A percentile compares a stretch with the other conserved stretches of the same genome.
Evolutionary conservation across 306 rosid genomes (phyloP).

Genomic region (Canavalia ensiformis): DNA sequence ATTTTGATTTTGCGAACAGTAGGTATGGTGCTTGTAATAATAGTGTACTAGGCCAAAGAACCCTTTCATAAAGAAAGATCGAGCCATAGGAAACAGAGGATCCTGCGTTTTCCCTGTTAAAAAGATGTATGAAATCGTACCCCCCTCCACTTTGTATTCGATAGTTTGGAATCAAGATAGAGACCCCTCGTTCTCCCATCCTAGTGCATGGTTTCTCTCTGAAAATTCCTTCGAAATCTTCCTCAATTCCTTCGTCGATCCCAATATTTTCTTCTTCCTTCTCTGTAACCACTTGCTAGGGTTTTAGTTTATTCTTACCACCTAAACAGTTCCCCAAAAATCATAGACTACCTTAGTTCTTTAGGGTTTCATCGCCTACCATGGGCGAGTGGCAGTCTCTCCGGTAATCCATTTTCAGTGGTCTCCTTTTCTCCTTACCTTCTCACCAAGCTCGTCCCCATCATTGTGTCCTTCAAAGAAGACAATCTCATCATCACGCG

Average conservation of each 20-base stretch:
- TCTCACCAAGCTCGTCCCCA: slow-evolving; percentile 89
- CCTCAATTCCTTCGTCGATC: slow-evolving; percentile 33
- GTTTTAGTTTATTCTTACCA: slow-evolving; percentile 22
- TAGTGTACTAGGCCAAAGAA: too few relatives aligned
- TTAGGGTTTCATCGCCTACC: slow-evolving; percentile 51
- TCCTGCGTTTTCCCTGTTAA: too few relatives aligned
- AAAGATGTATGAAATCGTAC: too few relatives aligned
- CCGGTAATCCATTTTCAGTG: slow-evolving; percentile 75
- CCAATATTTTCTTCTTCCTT: not conserved
- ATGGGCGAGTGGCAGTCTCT: slow-evolving; percentile 92
- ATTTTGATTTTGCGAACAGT: too few relatives aligned
- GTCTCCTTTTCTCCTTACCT: slow-evolving; percentile 93
- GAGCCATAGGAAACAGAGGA: too few relatives aligned
- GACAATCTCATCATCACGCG: slow-evolving; percentile 78
- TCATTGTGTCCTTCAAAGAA: slow-evolving; percentile 86
- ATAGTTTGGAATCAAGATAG: too few relatives aligned
- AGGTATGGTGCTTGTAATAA: too few relatives aligned
- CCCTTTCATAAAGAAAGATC: too few relatives aligned
- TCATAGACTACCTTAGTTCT: not conserved
- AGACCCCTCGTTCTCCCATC: slow-evolving; percentile 2
- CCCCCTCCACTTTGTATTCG: too few relatives aligned
- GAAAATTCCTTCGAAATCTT: not conserved
- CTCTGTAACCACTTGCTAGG: slow-evolving; percentile 43
- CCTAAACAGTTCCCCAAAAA: not conserved
- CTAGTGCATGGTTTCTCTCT: slow-evolving; percentile 36